phyloP scores from a whole-genome alignment of 2,329 filamentous ascomycete species.

The Neurospora crassa region DNA sequence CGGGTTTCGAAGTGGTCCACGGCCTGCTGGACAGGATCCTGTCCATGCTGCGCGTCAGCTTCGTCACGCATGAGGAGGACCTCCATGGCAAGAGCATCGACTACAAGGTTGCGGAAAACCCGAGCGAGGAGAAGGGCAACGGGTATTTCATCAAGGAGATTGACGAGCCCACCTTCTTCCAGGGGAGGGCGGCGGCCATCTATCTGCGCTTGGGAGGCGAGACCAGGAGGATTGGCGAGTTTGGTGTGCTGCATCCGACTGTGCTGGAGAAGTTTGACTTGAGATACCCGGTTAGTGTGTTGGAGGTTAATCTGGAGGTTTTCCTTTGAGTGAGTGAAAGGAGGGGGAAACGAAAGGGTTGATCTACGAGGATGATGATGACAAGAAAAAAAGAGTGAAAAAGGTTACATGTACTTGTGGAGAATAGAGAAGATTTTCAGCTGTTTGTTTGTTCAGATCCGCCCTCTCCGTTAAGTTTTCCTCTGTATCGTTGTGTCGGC shows the following conservation, averaged over 20 bases:
- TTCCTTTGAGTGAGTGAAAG: slow-evolving; percentile 53
- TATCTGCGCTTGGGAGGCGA: slow-evolving; percentile 67
- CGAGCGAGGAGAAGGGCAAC: slow-evolving; percentile 49
- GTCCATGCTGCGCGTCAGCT: slow-evolving; percentile 79
- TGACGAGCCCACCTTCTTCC: slow-evolving; percentile 84
- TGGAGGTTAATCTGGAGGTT: slow-evolving; percentile 90
- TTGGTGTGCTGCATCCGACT: slow-evolving; percentile 87
- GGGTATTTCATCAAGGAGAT: slow-evolving; percentile 90
- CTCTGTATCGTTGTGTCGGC: too few species aligned
- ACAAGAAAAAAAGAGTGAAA: neutral
- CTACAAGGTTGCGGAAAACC: slow-evolving; percentile 43
- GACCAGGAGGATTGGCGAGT: slow-evolving; percentile 70
- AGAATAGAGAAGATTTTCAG: neutral
- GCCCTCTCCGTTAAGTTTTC: too few species aligned
- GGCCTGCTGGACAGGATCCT: slow-evolving; percentile 86
- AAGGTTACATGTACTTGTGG: neutral
- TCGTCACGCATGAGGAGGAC: slow-evolving; percentile 67
- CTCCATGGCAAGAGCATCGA: slow-evolving; percentile 41
- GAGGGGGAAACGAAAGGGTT: too few species aligned
- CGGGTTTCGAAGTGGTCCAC: slow-evolving; percentile 92
- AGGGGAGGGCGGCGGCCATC: slow-evolving; percentile 79
- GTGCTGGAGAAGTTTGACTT: slow-evolving; percentile 92
- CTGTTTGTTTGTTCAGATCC: neutral
- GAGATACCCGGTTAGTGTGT: slow-evolving; percentile 82
- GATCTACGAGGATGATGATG: neutral